Conservation (phyloP, 805 yeast genomes). For the Myxozyma sirexii region DNA sequence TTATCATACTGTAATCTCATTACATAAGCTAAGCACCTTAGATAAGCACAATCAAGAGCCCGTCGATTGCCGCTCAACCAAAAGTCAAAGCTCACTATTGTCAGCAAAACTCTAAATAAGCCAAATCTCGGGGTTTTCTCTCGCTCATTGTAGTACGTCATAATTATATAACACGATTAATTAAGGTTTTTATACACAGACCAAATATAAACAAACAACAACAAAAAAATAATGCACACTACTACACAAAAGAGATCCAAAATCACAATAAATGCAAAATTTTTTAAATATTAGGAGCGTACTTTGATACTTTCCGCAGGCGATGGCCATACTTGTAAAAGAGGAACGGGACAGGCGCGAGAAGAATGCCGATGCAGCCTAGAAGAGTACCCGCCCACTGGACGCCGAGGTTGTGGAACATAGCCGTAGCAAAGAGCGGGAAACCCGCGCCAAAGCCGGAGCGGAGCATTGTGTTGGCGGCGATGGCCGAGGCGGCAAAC, state of each 20-base stretch:
- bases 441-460: constrained; percentile 68
- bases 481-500: constrained; percentile 78
- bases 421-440: constrained; percentile 70
- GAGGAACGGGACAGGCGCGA: constrained; percentile 70
- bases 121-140: too few species aligned
- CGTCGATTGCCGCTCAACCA: too few species aligned
- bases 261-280: too few species aligned
- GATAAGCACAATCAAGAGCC: too few species aligned
- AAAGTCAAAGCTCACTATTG: too few species aligned
- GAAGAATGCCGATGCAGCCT: constrained; percentile 59
- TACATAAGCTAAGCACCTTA: too few species aligned
- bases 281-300: constrained; percentile 22
- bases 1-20: too few species aligned
- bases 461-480: constrained; percentile 72
- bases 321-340: constrained; percentile 61
- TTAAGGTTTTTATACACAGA: too few species aligned
- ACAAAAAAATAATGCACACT: not conserved
- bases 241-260: not conserved
- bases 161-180: too few species aligned
- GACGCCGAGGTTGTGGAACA: constrained; percentile 69
- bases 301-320: constrained; percentile 32
- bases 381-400: constrained; percentile 80
- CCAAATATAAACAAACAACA: too few species aligned
- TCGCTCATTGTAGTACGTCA: too few species aligned
- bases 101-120: too few species aligned